Conservation (phyloP, 2,329 filamentous ascomycete species). For the Arachnomyces sp. region DNA sequence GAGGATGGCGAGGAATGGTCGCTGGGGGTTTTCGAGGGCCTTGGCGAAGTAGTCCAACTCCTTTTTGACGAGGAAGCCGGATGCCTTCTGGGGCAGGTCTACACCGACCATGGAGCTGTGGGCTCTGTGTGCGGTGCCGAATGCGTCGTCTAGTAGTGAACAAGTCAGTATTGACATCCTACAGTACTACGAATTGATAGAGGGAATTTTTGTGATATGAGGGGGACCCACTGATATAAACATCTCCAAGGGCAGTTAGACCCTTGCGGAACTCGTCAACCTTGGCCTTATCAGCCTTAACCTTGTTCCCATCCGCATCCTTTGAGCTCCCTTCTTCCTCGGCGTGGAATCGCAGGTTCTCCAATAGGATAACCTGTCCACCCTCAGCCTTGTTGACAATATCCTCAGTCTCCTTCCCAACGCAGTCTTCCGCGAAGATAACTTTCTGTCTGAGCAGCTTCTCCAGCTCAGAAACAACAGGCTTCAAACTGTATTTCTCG, state of each 20-base stretch:
- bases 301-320: slow-evolving; percentile 91
- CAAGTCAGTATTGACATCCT: slow-evolving; percentile 12
- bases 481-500: slow-evolving; percentile 89
- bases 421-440: slow-evolving; percentile 81
- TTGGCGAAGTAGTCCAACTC: slow-evolving; percentile 99
- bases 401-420: slow-evolving; percentile 82
- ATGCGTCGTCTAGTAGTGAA: slow-evolving; percentile 69
- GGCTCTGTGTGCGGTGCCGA: slow-evolving; percentile 94
- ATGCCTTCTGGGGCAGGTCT: slow-evolving; percentile 90
- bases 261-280: slow-evolving; percentile 93
- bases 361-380: slow-evolving; percentile 80
- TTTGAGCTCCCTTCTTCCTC: slow-evolving; percentile 97
- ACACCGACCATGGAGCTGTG: slow-evolving; percentile 99
- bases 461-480: slow-evolving; percentile 84
- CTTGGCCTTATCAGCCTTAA: slow-evolving; percentile 90
- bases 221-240: slow-evolving; percentile 78
- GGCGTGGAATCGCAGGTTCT: slow-evolving; percentile 97
- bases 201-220: not conserved
- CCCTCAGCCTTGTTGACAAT: slow-evolving; percentile 73
- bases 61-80: slow-evolving; percentile 99
- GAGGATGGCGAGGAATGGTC: slow-evolving; percentile 96
- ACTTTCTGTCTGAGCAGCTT: slow-evolving; percentile 79
- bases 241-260: slow-evolving; percentile 84
- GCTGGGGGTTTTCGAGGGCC: slow-evolving; percentile 84
- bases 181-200: slow-evolving; percentile 2